Evolutionary conservation across 176 grass and related monocot species (phyloP), one percentile per base, ranked within the genome.

Genomic region (Avena sativa): DNA sequence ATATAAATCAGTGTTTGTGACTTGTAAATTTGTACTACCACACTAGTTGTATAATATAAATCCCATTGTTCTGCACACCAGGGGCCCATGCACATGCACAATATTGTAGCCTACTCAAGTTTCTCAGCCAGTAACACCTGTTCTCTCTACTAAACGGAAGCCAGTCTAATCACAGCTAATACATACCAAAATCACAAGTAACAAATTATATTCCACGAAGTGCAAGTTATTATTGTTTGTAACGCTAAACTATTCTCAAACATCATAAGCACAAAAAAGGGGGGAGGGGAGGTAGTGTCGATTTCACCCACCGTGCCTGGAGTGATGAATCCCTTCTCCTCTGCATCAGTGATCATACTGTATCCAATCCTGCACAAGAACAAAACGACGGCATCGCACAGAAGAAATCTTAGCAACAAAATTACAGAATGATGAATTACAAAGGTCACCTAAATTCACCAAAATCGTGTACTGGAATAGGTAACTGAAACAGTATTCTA

Each of bases 261-360:
- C 9, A 0, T 2, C 55, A 59, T 1, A 38, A 55, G 2, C 44
- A 67, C 0, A 69, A 32, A 12, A 62, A 47, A 78, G 40, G 38
- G 67, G 19, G 21, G 10, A n/a, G 0, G 0, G 17, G 40, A 5
- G 19, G 2, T 0, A 72, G 40, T 50, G 40, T 72, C 38, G 9
- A 21, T 76, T 23, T 56, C 51, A 81, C 74, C 9, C 80, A 98
- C 96, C 88, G 59, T 82, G 44, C 93, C 93, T 52, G 92, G 93
- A 66, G 16, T 61, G 77, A 98, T 98, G 2, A 88, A 40, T 1
- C 90, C 92, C 49, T 88, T 92, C 60, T 89, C 85, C 86, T 98
- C 96, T 15, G 96, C 96, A 71, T 98, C 96, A 20, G 81, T 81
- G 82, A 98, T 95, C 96, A 98, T 98, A 58, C 93, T 98, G 57